Percentiles rank a stretch among this genome's conserved stretches.
Conservation (phyloP, 257 asterid genomes). For the Solanum sitiens region DNA sequence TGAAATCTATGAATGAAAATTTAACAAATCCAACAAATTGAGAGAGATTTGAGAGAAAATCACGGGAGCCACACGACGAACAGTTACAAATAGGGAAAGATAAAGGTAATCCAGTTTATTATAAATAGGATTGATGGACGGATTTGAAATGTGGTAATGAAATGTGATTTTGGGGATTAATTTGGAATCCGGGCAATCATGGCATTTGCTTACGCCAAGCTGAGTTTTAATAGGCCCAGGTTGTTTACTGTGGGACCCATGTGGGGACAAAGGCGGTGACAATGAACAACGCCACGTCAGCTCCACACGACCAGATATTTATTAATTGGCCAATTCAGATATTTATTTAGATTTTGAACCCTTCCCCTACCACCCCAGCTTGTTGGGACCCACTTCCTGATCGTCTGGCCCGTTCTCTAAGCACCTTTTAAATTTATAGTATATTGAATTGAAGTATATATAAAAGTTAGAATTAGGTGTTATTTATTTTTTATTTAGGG, state of each 20-base stretch:
- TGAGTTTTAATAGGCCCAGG: conserved; percentile 11
- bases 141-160: conserved; percentile 2
- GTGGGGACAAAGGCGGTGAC: background rate
- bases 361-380: background rate
- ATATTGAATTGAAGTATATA: too few species aligned
- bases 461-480: too few species aligned
- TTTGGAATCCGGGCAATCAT: conserved; percentile 26
- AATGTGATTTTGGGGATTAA: conserved; percentile 6
- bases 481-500: too few species aligned
- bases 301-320: background rate
- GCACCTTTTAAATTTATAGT: too few species aligned
- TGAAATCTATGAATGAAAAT: background rate
- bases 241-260: background rate
- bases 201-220: conserved; percentile 16
- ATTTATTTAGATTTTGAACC: background rate
- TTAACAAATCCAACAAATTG: background rate
- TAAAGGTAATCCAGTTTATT: background rate
- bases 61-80: background rate
- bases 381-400: background rate
- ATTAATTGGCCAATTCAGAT: background rate
- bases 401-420: background rate
- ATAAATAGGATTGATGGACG: background rate
- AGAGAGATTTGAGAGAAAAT: background rate
- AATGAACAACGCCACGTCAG: background rate
- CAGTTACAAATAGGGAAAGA: background rate